Evolutionary conservation across 495 filamentous ascomycete species (phyloP), one percentile per base, ranked within the genome.

Genomic region (Achaetomiella virescens): DNA sequence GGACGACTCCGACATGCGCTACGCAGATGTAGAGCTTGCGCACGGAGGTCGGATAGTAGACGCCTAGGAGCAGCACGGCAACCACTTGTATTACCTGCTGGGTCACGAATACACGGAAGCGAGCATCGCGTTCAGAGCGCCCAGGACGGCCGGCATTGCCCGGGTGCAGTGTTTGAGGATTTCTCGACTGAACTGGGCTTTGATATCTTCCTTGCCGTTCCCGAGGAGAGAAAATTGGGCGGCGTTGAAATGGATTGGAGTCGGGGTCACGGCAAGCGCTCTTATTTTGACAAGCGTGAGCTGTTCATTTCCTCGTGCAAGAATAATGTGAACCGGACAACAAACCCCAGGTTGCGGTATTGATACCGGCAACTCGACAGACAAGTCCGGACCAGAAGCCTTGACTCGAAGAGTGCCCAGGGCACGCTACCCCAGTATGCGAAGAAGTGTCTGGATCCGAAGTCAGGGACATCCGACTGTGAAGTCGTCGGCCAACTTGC

Each of bases 41-140:
- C 45, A 51, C 37, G 18, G 18, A 40, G 36, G 29, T n/a, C 17
- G 20, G 46, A 50, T 20, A 8, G 45, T 12, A 18, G 48, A 53
- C 12, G 40, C 54, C 22, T 33, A 45, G n/a, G 20, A 29, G 1
- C 20, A 49, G 4, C 41, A 52, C 2, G 35, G 54, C 0, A 37
- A 44, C 5, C 46, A 62, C 6, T 37, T 76, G 22, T 67, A 69
- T n/a, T 76, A 75, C 57, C 36, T 69, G 14, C 59, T 82, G 8
- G 70, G 75, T 6, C 74, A 81, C 48, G 46, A 74, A 48, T 82
- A 83, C 58, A 72, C 78, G 6, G 66, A 70, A n/a, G 65, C 67
- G 14, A 74, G 63, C 47, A 62, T 79, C 12, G 63, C 63, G 18
- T 57, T 72, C 15, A 44, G 59, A 17, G 58, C 51, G 0, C 57